Evolutionary conservation across 192 early-diverging fungal species (phyloP).

Genomic region (Coemansia reversa): DNA sequence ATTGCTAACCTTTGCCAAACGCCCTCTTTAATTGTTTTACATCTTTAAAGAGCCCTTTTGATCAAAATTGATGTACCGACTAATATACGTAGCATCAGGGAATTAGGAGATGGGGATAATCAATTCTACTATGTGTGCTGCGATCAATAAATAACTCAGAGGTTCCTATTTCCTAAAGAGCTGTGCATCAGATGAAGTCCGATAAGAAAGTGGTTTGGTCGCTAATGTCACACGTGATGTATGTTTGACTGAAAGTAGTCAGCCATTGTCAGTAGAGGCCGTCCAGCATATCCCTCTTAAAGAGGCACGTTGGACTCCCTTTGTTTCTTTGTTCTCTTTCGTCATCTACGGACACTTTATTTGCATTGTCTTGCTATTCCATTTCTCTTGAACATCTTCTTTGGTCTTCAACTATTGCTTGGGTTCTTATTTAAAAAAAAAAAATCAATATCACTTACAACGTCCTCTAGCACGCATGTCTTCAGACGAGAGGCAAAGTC

Average conservation of each 20-base stretch:
- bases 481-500: not conserved
- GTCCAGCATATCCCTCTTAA: not conserved
- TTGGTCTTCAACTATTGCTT: not conserved
- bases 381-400: not conserved
- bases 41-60: not conserved
- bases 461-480: not conserved
- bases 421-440: not conserved
- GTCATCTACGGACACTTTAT: not conserved
- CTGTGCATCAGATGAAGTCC: not conserved
- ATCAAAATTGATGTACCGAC: not conserved
- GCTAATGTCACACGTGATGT: not conserved
- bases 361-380: not conserved
- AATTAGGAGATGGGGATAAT: not conserved
- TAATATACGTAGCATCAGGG: not conserved
- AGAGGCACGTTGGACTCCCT: not conserved
- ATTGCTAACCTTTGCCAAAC: not conserved
- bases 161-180: not conserved
- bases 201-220: not conserved
- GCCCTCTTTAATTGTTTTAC: not conserved
- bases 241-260: not conserved
- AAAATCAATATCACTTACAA: not conserved
- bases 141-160: not conserved
- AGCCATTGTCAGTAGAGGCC: not conserved
- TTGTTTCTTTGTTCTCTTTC: not conserved
- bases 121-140: not conserved